These are phyloP conservation scores for Zychaea mexicana DNA, from an alignment of 371 early-diverging fungal genomes.

Conservation along the genomic window DNA sequence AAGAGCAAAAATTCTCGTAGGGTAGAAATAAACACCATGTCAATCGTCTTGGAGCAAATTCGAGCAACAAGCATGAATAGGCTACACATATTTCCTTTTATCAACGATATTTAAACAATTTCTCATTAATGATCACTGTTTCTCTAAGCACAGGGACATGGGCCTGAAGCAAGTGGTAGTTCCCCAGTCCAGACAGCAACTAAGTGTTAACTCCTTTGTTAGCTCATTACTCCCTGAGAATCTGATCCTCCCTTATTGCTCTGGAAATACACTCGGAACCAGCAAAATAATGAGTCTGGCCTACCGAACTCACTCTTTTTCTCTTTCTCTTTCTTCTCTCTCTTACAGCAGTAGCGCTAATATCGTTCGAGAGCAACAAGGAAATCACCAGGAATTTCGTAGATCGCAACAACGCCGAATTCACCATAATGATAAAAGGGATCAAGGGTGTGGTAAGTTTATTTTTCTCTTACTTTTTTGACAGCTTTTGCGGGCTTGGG, in stretches of 20 bases:
- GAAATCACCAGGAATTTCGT: not conserved
- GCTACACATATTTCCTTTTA: too few species aligned
- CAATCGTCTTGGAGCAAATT: too few species aligned
- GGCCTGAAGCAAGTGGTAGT: too few species aligned
- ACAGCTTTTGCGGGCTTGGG: not conserved
- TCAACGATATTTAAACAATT: too few species aligned
- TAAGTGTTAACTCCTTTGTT: too few species aligned
- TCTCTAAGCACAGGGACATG: too few species aligned
- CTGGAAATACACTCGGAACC: not conserved
- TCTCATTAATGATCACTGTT: too few species aligned
- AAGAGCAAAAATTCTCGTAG: too few species aligned
- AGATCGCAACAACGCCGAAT: not conserved
- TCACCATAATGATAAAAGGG: conserved; percentile 42
- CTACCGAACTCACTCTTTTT: not conserved
- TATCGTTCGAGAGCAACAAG: not conserved
- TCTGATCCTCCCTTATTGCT: not conserved
- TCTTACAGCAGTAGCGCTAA: not conserved
- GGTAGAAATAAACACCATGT: too few species aligned
- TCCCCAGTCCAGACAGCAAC: too few species aligned
- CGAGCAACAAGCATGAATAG: too few species aligned
- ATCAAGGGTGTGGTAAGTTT: conserved; percentile 46
- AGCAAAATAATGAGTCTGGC: not conserved
- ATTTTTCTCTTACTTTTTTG: not conserved
- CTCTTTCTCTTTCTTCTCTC: not conserved
- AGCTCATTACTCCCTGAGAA: not conserved